Evolutionary conservation across 2,329 filamentous ascomycete species (phyloP).

Genomic region (Colletotrichum nymphaeae): DNA sequence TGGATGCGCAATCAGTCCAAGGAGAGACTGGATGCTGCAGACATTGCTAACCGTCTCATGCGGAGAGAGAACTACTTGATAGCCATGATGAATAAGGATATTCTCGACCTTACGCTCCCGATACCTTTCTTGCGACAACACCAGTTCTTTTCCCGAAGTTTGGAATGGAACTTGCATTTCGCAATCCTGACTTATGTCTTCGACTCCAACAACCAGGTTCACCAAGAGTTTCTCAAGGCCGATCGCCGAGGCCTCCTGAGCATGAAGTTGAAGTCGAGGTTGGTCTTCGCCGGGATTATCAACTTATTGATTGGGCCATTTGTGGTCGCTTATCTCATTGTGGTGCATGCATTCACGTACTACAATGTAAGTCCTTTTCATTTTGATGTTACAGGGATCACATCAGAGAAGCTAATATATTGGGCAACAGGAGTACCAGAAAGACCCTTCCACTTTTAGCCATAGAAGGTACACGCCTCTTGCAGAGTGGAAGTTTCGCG

Average conservation of each 20-base stretch:
- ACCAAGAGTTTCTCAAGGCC: constrained; percentile 86
- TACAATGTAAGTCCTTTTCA: constrained; percentile 75
- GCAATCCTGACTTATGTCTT: constrained; percentile 96
- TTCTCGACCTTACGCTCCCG: constrained; percentile 87
- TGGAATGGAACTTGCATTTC: constrained; percentile 92
- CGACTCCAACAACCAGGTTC: constrained; percentile 87
- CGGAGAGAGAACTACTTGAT: constrained; percentile 97
- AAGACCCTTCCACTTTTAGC: constrained; percentile 88
- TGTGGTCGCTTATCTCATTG: constrained; percentile 84
- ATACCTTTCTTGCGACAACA: constrained; percentile 84
- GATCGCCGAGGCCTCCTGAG: constrained; percentile 84
- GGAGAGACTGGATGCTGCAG: constrained; percentile 93
- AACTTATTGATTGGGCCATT: constrained; percentile 90
- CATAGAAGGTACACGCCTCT: constrained; percentile 91
- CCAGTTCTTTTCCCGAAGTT: constrained; percentile 87
- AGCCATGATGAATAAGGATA: constrained; percentile 96
- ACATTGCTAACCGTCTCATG: constrained; percentile 97
- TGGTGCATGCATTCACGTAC: constrained; percentile 94
- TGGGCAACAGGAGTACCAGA: constrained; percentile 84
- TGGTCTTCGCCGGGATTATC: constrained; percentile 85
- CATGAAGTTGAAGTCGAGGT: constrained; percentile 79
- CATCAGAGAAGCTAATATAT: neutral
- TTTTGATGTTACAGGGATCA: neutral
- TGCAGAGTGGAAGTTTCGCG: constrained; percentile 97
- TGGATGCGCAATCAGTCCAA: constrained; percentile 87